Base-by-base conservation (phyloP, 75 land plant genomes). In the Pinus taeda region DNA sequence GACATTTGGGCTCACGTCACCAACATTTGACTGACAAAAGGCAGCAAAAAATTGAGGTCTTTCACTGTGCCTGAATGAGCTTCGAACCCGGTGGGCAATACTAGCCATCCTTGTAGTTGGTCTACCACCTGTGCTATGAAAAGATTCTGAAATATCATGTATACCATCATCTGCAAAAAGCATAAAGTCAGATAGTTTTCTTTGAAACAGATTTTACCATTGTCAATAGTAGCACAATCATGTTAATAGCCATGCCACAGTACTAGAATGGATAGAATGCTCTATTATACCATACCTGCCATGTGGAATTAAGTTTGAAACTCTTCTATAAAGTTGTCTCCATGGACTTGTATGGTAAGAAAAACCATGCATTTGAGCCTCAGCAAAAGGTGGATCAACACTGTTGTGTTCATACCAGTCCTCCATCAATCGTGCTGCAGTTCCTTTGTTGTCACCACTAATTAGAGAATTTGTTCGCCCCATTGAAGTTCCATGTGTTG, bases 401-500 rank as follows among this genome's bases (percentile, higher is more conserved):
- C 75, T 75, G 55, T 75, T 85, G 4, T 18, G 5, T 60, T 87
- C 86, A 81, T 86, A 89, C 98, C 98, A 97, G 74, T 97, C 99
- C 74, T 97, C 99, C 99, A 97, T 97, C 79, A 97, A 95, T 30
- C 99, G 88, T 69, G 99, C 91, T 80, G 99, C 99, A 70, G 96
- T 96, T 58, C 99, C 99, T 87, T 97, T 95, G 80, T 97, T 97
- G 67, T 97, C 99, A 53, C 99, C 96, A 87, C 99, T 97, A 14
- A 97, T 93, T 64, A 97, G 88, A 67, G 87, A 70, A 74, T 97
- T 97, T 62, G 93, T 91, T 15, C 98, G 89, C 70, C 95, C 95
- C 99, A 97, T 97, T 56, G 99, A 95, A 61, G 99, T 97, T 72
- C 99, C 98, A 84, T 97, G 99, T 69, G 93, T 92, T 71, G 99